These are phyloP conservation scores for Fusarium sacchari DNA, from an alignment of 2,329 filamentous ascomycete genomes.

Conservation along the genomic window DNA sequence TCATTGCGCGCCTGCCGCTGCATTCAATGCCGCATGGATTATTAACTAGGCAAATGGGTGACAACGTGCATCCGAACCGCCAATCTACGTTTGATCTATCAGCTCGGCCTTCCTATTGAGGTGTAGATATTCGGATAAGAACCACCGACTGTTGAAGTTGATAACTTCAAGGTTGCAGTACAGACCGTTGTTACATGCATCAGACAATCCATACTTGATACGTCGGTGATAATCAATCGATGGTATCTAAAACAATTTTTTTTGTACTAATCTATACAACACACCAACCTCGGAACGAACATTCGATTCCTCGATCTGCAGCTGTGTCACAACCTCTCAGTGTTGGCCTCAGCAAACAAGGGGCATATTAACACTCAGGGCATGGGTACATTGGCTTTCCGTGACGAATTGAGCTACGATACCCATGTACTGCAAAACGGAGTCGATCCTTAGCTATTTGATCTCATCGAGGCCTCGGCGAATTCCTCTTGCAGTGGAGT, in stretches of 20 bases:
- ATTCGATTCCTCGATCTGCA: slow-evolving; percentile 4
- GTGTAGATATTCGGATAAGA: slow-evolving; percentile 28
- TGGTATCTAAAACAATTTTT: not conserved
- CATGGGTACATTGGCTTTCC: not conserved
- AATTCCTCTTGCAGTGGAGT: slow-evolving; percentile 12
- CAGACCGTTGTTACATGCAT: not conserved
- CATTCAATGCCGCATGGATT: slow-evolving; percentile 27
- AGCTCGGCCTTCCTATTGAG: slow-evolving; percentile 31
- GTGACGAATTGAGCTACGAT: slow-evolving; percentile 4
- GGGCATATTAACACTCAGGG: not conserved
- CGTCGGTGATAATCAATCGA: not conserved
- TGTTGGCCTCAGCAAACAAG: not conserved
- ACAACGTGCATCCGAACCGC: slow-evolving; percentile 22
- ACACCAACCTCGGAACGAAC: not conserved
- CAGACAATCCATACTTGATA: slow-evolving; percentile 11
- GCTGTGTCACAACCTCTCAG: not conserved
- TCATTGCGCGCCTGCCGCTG: slow-evolving; percentile 43
- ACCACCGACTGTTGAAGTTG: slow-evolving; percentile 11
- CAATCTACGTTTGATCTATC: slow-evolving; percentile 23
- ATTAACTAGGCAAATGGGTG: slow-evolving; percentile 28
- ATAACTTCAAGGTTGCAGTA: slow-evolving; percentile 11
- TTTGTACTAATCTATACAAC: slow-evolving; percentile 4
- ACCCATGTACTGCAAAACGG: slow-evolving; percentile 20
- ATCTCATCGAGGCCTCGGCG: slow-evolving; percentile 2
- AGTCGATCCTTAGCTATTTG: not conserved